Evolutionary conservation across 2,329 filamentous ascomycete genomes (phyloP).

Genomic region (Xylaria multiplex): DNA sequence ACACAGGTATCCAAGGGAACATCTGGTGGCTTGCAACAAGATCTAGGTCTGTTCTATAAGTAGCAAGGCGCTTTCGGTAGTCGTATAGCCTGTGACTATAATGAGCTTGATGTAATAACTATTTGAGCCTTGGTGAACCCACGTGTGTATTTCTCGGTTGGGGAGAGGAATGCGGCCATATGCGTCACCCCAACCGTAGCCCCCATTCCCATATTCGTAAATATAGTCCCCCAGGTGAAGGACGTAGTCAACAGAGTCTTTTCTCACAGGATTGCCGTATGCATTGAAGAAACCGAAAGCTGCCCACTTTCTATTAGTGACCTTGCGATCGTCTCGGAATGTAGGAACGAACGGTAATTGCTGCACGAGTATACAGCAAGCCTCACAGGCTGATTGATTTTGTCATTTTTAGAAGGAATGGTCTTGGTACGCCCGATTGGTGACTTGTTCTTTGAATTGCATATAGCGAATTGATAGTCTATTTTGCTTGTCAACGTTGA

Average conservation of each 20-base stretch:
- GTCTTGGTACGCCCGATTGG: constrained; percentile 77
- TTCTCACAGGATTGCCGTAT: constrained; percentile 67
- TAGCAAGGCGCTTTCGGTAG: constrained; percentile 67
- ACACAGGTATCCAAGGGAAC: constrained; percentile 71
- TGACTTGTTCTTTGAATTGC: constrained; percentile 68
- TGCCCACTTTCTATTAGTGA: constrained; percentile 36
- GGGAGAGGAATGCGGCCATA: constrained; percentile 64
- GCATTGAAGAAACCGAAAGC: constrained; percentile 69
- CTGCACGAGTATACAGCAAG: constrained; percentile 77
- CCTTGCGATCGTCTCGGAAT: neutral
- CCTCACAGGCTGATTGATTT: constrained; percentile 64
- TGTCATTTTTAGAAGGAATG: constrained; percentile 65
- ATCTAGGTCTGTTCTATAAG: constrained; percentile 70
- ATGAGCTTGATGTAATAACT: constrained; percentile 38
- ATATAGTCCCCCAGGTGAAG: constrained; percentile 67
- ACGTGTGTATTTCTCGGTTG: constrained; percentile 59
- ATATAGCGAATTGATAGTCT: constrained; percentile 75
- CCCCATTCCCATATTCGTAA: constrained; percentile 53
- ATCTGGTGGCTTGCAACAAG: constrained; percentile 64
- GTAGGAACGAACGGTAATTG: constrained; percentile 65
- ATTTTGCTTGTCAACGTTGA: neutral
- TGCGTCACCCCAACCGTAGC: constrained; percentile 61
- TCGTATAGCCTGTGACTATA: constrained; percentile 58
- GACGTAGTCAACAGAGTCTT: constrained; percentile 69
- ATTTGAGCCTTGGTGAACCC: constrained; percentile 47